These are phyloP conservation scores for Ophiostoma perfectum DNA, from an alignment of 2,329 filamentous ascomycete genomes.

Conservation along the genomic window DNA sequence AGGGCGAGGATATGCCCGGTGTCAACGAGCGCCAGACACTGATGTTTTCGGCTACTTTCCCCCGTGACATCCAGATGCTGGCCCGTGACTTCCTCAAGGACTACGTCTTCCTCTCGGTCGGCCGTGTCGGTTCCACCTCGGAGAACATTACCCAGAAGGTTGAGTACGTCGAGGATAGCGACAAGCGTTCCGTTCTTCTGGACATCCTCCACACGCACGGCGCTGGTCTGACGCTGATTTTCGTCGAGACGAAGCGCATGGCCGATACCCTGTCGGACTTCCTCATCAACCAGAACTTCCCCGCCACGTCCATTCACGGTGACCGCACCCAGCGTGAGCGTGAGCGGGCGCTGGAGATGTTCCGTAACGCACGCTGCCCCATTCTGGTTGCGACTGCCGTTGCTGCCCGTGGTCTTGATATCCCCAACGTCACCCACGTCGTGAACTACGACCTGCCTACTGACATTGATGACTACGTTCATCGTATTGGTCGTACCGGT, in stretches of 20 bases:
- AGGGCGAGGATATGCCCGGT: constrained; percentile 93
- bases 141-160: constrained; percentile 99
- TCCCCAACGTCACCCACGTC: constrained; percentile 93
- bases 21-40: constrained; percentile 86
- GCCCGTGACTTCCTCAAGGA: constrained; percentile 98
- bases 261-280: constrained; percentile 96
- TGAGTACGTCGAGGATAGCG: constrained; percentile 86
- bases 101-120: constrained; percentile 97
- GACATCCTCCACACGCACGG: constrained; percentile 96
- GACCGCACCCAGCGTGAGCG: constrained; percentile 98
- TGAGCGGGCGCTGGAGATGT: constrained; percentile 95
- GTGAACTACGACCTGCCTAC: constrained; percentile 93
- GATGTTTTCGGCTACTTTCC: constrained; percentile 99
- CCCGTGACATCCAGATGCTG: constrained; percentile 97
- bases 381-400: constrained; percentile 97
- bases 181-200: constrained; percentile 96
- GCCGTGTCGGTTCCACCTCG: constrained; percentile 97
- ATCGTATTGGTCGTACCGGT: constrained; percentile 98
- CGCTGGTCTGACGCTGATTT: constrained; percentile 84
- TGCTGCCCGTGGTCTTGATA: constrained; percentile 84
- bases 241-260: constrained; percentile 99
- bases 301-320: constrained; percentile 96
- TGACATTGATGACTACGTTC: constrained; percentile 96
- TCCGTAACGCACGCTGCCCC: constrained; percentile 90
- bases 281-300: constrained; percentile 97